These are phyloP conservation scores for Picea glauca DNA, from an alignment of 75 land plant genomes.

Conservation along the genomic window DNA sequence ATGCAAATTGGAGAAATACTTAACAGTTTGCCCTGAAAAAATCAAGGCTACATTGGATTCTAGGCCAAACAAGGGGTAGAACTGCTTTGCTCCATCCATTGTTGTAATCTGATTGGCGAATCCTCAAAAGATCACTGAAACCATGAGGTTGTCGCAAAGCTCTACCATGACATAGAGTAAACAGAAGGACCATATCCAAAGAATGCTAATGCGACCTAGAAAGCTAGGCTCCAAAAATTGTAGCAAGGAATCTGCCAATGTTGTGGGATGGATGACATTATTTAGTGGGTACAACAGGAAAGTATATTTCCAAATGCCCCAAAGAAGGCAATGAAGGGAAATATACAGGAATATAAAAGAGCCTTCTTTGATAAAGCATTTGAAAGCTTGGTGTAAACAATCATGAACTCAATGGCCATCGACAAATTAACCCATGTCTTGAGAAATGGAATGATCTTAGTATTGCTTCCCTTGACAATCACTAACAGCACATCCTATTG, in stretches of 20 bases:
- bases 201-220: conserved; percentile 88
- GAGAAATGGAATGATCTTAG: conserved; percentile 94
- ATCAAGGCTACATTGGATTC: conserved; percentile 96
- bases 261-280: conserved; percentile 74
- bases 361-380: conserved; percentile 87
- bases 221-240: conserved; percentile 75
- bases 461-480: conserved; percentile 92
- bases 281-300: conserved; percentile 86
- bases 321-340: conserved; percentile 86
- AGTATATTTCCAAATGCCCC: conserved; percentile 64
- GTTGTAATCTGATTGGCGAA: conserved; percentile 65
- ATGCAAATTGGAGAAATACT: conserved; percentile 90
- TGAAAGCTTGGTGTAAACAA: conserved; percentile 82
- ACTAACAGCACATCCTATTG: conserved; percentile 89
- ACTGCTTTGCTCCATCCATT: conserved; percentile 91
- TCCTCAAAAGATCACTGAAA: too few species aligned
- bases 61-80: conserved; percentile 95
- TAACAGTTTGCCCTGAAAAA: conserved; percentile 96
- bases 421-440: conserved; percentile 98
- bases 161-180: too few species aligned
- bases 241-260: conserved; percentile 72
- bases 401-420: conserved; percentile 96
- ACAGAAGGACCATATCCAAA: conserved; percentile 72
- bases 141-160: too few species aligned
- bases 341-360: conserved; percentile 78